Conservation (phyloP, 2,329 filamentous ascomycete species). For the Monosporascus sp. region DNA sequence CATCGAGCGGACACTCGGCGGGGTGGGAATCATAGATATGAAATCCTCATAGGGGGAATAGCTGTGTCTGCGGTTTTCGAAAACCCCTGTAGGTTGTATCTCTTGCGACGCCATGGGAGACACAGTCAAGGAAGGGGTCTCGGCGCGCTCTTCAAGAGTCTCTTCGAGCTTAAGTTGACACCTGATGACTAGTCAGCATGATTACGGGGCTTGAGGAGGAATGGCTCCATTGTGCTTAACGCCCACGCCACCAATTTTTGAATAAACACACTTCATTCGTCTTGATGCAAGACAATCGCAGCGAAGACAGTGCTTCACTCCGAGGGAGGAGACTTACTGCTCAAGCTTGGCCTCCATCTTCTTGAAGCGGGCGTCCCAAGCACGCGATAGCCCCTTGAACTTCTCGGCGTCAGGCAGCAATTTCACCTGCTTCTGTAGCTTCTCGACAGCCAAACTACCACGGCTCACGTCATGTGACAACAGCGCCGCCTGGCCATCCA, state of each 20-base stretch:
- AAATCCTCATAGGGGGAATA: constrained; percentile 1
- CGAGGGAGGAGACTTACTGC: constrained; percentile 10
- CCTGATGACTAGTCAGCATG: neutral
- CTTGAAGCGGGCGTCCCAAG: constrained; percentile 17
- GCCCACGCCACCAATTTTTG: neutral
- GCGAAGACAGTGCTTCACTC: neutral
- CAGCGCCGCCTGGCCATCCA: constrained; percentile 19
- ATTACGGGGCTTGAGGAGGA: neutral
- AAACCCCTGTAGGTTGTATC: constrained; percentile 17
- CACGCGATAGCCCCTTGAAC: constrained; percentile 15
- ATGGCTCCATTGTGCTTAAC: neutral
- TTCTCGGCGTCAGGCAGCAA: constrained; percentile 18
- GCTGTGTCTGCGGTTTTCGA: neutral
- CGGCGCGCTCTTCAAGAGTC: constrained; percentile 8
- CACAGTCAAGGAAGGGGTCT: constrained; percentile 11
- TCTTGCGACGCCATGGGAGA: constrained; percentile 18
- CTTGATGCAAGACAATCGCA: neutral
- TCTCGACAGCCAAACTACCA: constrained; percentile 17
- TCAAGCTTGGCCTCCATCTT: constrained; percentile 18
- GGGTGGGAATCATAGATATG: constrained; percentile 11
- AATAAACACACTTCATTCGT: neutral
- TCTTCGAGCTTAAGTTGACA: constrained; percentile 13
- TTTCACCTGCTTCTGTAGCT: constrained; percentile 18
- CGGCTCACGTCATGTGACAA: constrained; percentile 20
- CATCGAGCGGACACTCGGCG: constrained; percentile 16